phyloP scores from a whole-genome alignment of 345 rosid genomes.

The Eucalyptus decipiens region DNA sequence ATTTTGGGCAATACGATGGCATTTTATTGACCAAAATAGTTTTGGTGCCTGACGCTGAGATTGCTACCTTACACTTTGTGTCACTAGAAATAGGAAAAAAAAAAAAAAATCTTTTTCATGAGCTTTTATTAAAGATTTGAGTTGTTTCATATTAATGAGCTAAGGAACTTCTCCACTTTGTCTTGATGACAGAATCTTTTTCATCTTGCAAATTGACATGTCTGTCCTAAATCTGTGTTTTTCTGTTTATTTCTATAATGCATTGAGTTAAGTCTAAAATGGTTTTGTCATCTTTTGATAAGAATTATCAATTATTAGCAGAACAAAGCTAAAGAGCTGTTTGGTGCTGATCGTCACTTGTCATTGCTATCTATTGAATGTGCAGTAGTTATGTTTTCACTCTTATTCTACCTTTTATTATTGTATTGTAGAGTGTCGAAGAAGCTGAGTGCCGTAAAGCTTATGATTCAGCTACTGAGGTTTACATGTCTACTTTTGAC shows the following conservation, averaged over 20 bases:
- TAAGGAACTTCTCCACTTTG: background rate
- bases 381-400: background rate
- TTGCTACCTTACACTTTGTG: background rate
- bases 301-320: background rate
- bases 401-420: background rate
- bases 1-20: background rate
- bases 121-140: background rate
- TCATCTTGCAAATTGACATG: background rate
- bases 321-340: background rate
- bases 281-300: background rate
- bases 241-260: background rate
- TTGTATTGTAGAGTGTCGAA: constrained; percentile 81
- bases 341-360: background rate
- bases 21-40: background rate
- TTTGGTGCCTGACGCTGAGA: background rate
- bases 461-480: constrained; percentile 70
- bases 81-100: background rate
- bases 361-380: background rate
- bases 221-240: background rate
- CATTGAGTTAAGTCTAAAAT: background rate
- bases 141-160: background rate
- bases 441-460: constrained; percentile 96
- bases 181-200: background rate
- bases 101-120: background rate
- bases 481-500: constrained; percentile 61